phyloP scores from a whole-genome alignment of 2,329 filamentous ascomycete species.

The Parastagonospora avenae region DNA sequence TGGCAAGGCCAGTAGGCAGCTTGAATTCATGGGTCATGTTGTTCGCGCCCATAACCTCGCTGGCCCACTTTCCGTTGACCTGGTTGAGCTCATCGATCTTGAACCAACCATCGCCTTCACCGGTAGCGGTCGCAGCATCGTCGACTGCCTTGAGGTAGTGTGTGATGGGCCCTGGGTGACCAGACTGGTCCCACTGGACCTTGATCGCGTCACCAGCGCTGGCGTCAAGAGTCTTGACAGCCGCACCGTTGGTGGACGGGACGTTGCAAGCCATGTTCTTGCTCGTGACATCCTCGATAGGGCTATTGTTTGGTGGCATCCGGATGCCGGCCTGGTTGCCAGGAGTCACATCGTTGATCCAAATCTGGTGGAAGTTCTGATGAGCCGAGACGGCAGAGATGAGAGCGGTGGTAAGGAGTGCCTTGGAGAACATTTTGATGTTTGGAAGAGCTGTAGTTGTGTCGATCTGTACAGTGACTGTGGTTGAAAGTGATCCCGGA shows the following conservation, averaged over 20 bases:
- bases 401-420: conserved; percentile 30
- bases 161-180: conserved; percentile 43
- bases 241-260: conserved; percentile 17
- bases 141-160: conserved; percentile 56
- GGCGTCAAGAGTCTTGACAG: conserved; percentile 34
- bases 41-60: conserved; percentile 43
- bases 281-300: conserved; percentile 39
- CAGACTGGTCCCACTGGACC: conserved; percentile 40
- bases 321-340: conserved; percentile 41
- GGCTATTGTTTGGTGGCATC: conserved; percentile 42
- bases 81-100: conserved; percentile 44
- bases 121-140: conserved; percentile 52
- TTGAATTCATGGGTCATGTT: conserved; percentile 46
- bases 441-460: conserved; percentile 3
- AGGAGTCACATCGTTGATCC: conserved; percentile 36
- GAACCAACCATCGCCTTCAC: conserved; percentile 43
- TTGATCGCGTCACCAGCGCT: conserved; percentile 40
- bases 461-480: conserved; percentile 16
- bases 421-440: conserved; percentile 39
- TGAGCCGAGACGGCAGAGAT: conserved; percentile 37
- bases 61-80: conserved; percentile 39
- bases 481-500: conserved; percentile 28
- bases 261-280: conserved; percentile 45
- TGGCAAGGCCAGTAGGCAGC: conserved; percentile 48
- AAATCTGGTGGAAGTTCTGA: conserved; percentile 40